These are phyloP conservation scores for Trichoderma polysporum DNA, from an alignment of 2,329 filamentous ascomycete species.

Conservation along the genomic window DNA sequence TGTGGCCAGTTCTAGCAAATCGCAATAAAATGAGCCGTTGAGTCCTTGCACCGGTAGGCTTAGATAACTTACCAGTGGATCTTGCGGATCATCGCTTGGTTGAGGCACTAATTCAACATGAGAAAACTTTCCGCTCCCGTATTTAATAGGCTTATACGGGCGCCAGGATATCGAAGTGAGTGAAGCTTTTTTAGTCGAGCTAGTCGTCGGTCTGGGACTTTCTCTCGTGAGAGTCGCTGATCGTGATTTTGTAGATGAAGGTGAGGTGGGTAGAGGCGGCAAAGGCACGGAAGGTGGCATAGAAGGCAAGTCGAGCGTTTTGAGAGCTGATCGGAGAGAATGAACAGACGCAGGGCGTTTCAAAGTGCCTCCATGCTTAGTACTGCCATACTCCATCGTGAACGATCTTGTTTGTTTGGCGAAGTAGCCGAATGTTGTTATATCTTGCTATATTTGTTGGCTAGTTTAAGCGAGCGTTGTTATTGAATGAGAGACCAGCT, in stretches of 20 bases:
- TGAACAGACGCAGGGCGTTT: slow-evolving; percentile 18
- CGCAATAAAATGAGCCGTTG: not conserved
- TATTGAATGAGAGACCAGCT: slow-evolving; percentile 17
- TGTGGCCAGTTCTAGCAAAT: slow-evolving; percentile 52
- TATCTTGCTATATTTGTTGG: not conserved
- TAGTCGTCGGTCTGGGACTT: not conserved
- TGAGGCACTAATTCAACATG: slow-evolving; percentile 52
- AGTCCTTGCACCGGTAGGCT: no score
- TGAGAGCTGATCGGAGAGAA: slow-evolving; percentile 15
- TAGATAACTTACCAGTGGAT: slow-evolving; percentile 50
- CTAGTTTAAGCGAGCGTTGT: not conserved
- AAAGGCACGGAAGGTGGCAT: slow-evolving; percentile 19
- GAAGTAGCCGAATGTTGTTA: not conserved
- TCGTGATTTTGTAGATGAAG: slow-evolving; percentile 5
- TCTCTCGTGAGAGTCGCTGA: slow-evolving; percentile 5
- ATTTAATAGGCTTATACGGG: slow-evolving; percentile 43
- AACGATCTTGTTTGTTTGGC: not conserved
- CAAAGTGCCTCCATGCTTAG: not conserved
- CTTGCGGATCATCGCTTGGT: slow-evolving; percentile 53
- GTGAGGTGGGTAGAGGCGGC: slow-evolving; percentile 13
- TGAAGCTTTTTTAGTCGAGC: slow-evolving; percentile 19
- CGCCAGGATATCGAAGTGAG: slow-evolving; percentile 21
- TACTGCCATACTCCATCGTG: slow-evolving; percentile 17
- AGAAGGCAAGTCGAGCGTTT: slow-evolving; percentile 5
- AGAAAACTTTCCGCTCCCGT: slow-evolving; percentile 45